Base-by-base conservation (phyloP, 1,284 basidiomycete species). In the Apiotrichum gamsii region DNA sequence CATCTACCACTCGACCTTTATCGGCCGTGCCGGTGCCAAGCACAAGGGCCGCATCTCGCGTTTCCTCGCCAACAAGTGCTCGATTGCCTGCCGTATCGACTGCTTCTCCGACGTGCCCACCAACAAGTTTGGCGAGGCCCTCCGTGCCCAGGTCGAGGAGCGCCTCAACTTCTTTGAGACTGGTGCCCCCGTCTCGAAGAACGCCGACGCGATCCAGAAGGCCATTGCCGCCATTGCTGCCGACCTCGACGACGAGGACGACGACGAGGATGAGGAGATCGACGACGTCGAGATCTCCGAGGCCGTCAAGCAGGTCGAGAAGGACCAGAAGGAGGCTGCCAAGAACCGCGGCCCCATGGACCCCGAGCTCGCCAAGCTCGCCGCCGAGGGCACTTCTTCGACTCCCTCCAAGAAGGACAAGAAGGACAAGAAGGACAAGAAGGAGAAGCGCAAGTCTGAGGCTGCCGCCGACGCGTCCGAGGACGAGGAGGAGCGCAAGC, bases 51-150 rank as follows among this genome's bases (percentile, higher is more conserved):
- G 95, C 52, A 97, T 97, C 72, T 95, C 91, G 11, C 84, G 93
- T 33, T 96, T 95, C 81, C 79, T 99, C 29, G 95, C 94, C 41
- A 98, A 98, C 81, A 99, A 99, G 76, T 95, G 91, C 72, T 94
- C 90, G 48, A 98, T 99, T 65, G 95, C 95, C 8, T 87, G 89
- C 39, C 80, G 95, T 52, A 98, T 98, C 75, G 95, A 99, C 74
- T 97, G 95, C 74, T 98, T 91, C 72, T 80, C 85, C 5, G 88
- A 91, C 50, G 81, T 81, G 41, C 94, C 94, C 0, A 90, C 90
- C 10, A 75, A 87, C 47, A 93, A 94, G 69, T 97, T 94, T 62
- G 95, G 95, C 49, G 91, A 95, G 70, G 95, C 91, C 11, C 80
- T 99, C 19, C 81, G 87, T 13, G 78, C 80, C 5, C 95, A 98